Evolutionary conservation across 2,329 filamentous ascomycete genomes (phyloP).

Genomic region (Clarireedia homoeocarpa): DNA sequence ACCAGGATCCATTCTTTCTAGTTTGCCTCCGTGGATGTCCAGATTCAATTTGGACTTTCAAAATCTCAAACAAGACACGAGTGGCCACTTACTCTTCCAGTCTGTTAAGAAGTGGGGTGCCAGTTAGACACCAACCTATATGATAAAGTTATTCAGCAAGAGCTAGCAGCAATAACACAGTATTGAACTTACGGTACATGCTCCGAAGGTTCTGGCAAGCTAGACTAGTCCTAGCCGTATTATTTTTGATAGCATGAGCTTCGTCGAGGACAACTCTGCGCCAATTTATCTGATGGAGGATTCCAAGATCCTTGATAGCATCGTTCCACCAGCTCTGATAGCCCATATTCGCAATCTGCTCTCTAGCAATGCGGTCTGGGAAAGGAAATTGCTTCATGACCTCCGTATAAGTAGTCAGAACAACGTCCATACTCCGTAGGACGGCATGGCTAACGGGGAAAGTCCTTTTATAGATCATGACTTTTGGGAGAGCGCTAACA

Average conservation of each 20-base stretch:
- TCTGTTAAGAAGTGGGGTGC: constrained; percentile 25
- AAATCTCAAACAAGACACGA: not conserved
- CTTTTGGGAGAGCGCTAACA: constrained; percentile 15
- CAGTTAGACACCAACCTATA: constrained; percentile 28
- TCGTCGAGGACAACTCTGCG: constrained; percentile 50
- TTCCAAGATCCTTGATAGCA: constrained; percentile 29
- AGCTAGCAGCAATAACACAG: not conserved
- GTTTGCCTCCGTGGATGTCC: not conserved
- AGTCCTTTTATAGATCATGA: constrained; percentile 20
- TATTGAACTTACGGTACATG: constrained; percentile 13
- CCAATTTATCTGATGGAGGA: constrained; percentile 36
- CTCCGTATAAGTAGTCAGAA: constrained; percentile 24
- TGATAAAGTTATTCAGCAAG: not conserved
- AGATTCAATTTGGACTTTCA: not conserved
- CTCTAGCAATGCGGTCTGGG: constrained; percentile 88
- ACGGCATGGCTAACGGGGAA: constrained; percentile 5
- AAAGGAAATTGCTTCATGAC: constrained; percentile 61
- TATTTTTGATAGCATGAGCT: constrained; percentile 48
- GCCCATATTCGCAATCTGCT: constrained; percentile 54
- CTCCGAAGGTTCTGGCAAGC: constrained; percentile 34
- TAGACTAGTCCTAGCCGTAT: constrained; percentile 32
- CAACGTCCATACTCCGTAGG: constrained; percentile 23
- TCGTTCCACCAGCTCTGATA: constrained; percentile 29
- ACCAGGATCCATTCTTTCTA: not conserved
- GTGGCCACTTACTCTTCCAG: constrained; percentile 23